Base-by-base conservation (phyloP, 768 basidiomycete species). In the Suillus brevipes region DNA sequence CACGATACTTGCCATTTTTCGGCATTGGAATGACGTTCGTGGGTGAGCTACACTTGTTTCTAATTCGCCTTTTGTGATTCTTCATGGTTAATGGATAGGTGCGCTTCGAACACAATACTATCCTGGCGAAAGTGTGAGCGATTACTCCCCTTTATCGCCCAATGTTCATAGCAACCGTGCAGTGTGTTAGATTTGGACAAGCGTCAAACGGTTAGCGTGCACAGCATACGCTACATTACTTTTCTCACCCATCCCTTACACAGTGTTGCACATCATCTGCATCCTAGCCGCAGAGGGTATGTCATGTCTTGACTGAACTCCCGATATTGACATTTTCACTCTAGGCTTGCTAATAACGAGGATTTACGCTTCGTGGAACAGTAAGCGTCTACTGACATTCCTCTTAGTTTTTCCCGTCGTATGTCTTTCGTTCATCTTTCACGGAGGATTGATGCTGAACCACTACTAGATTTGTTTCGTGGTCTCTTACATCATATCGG, bases 81-180 rank as follows among this genome's bases (percentile, higher is more conserved):
- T 13, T 25, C 7, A 50, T 25, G 14, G 6, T 6, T 28, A 13
- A 28, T 47, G 47, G 47, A 47, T n/a, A 50, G 49, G 23, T 50
- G 49, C 49, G 6, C 49, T 50, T 50, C 49, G 49, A 50, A 50
- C 49, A 16, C 49, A 50, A 25, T 50, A 58, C 37, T 58, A 58
- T 58, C 56, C 56, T 38, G 56, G 56, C 25, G 56, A 58, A 58
- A 58, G 56, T 3, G 56, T 25, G 23, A 38, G 56, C 38, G 4
- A 23, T 25, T 4, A 38, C 14, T n/a, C 1, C 56, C 37, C 13
- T 56, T n/a, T 25, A 16, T 18, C 4, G 16, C 23, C 4, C 8
- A 4, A 28, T 58, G 8, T 40, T 18, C 38, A 23, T 28, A 40
- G 4, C 37, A 40, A 25, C 5, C 10, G 4, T 18, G 57, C 6